Evolutionary conservation across 371 early-diverging fungal species (phyloP).

Genomic region (Rozella allomycis): DNA sequence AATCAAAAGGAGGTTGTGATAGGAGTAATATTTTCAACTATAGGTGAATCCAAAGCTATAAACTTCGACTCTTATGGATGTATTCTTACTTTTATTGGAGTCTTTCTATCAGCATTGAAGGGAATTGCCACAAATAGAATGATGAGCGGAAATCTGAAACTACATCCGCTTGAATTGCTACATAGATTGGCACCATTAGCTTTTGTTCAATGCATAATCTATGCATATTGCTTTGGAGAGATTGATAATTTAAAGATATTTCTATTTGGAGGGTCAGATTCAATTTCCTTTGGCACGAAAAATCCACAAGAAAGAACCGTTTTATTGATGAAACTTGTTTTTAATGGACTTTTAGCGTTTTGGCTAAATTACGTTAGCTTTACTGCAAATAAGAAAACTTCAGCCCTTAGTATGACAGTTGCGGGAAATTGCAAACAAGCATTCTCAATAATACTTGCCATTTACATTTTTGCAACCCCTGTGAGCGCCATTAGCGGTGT

Average conservation of each 20-base stretch:
- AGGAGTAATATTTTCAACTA: slow-evolving; percentile 61
- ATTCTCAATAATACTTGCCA: slow-evolving; percentile 47
- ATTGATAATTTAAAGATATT: slow-evolving; percentile 24
- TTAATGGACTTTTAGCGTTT: slow-evolving; percentile 65
- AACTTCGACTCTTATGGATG: slow-evolving; percentile 33
- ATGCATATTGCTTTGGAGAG: slow-evolving; percentile 46
- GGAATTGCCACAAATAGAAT: slow-evolving; percentile 64
- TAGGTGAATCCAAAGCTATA: slow-evolving; percentile 55
- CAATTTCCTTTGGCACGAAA: too few relatives aligned
- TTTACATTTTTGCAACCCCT: slow-evolving; percentile 42
- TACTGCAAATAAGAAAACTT: slow-evolving; percentile 57
- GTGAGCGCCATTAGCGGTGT: slow-evolving; percentile 40
- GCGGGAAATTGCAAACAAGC: slow-evolving; percentile 75
- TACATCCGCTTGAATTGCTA: slow-evolving; percentile 57
- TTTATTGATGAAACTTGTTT: slow-evolving; percentile 27
- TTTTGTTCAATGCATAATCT: slow-evolving; percentile 42
- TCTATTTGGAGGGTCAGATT: slow-evolving; percentile 1
- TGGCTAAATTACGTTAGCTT: slow-evolving; percentile 55
- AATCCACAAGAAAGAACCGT: too few relatives aligned
- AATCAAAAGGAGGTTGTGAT: slow-evolving; percentile 29
- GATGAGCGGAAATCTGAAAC: slow-evolving; percentile 35
- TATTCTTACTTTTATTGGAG: slow-evolving; percentile 53
- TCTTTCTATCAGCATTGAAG: slow-evolving; percentile 52
- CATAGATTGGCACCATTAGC: slow-evolving; percentile 60
- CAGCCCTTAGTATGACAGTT: slow-evolving; percentile 66